Conservation (phyloP, 192 early-diverging fungal species). For the Umbelopsis sp. region DNA sequence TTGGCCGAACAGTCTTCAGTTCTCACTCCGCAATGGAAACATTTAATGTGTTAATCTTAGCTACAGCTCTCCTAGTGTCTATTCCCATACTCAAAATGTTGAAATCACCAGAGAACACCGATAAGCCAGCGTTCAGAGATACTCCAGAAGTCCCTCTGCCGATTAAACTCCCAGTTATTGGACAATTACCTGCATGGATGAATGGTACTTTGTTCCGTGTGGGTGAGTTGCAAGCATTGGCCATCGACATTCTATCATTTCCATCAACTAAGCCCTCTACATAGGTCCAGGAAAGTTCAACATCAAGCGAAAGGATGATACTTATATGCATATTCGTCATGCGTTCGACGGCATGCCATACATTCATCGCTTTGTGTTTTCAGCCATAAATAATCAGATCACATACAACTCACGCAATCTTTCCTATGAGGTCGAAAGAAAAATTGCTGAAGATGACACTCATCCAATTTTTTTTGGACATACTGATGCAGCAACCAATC, state of each 20-base stretch:
- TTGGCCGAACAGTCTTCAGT: neutral
- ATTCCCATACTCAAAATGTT: neutral
- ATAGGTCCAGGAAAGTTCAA: conserved; percentile 32
- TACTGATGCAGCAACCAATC: neutral
- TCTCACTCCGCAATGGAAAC: conserved; percentile 12
- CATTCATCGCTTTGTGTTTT: conserved; percentile 33
- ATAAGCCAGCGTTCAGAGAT: conserved; percentile 16
- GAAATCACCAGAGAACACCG: too few relatives aligned
- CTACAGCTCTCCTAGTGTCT: neutral
- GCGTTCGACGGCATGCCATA: conserved; percentile 36
- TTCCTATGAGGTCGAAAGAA: conserved; percentile 16
- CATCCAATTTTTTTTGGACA: conserved; percentile 23
- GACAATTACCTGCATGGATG: conserved; percentile 51
- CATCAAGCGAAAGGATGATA: conserved; percentile 22
- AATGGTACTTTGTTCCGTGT: conserved; percentile 50
- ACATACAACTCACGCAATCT: conserved; percentile 31
- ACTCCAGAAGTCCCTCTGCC: conserved; percentile 40
- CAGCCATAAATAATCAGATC: conserved; percentile 2
- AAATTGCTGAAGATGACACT: neutral
- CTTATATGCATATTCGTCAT: conserved; percentile 28
- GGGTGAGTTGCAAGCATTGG: conserved; percentile 22
- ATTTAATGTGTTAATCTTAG: neutral
- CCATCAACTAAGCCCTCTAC: neutral
- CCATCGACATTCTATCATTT: too few relatives aligned
- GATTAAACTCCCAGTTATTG: conserved; percentile 33